Evolutionary conservation across 371 early-diverging fungal species (phyloP).

Genomic region (Cokeromyces recurvatus): DNA sequence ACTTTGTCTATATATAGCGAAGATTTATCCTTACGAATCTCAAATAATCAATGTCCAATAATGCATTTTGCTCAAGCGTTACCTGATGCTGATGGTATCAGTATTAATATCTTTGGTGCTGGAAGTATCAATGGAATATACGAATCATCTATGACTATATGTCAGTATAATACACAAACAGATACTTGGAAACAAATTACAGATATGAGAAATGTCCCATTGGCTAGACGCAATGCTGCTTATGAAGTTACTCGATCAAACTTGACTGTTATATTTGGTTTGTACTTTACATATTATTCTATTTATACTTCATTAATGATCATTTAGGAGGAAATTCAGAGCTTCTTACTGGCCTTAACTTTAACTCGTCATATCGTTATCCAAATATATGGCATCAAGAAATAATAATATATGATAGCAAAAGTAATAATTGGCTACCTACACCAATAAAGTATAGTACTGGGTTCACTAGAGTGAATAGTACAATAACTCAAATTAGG

Average conservation of each 20-base stretch:
- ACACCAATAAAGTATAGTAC: neutral
- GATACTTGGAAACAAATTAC: constrained; percentile 7
- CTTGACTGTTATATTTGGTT: constrained; percentile 14
- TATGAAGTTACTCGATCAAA: constrained; percentile 5
- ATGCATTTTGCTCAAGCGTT: constrained; percentile 21
- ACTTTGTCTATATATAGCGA: neutral
- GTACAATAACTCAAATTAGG: constrained; percentile 23
- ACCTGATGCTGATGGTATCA: constrained; percentile 6
- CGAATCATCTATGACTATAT: constrained; percentile 10
- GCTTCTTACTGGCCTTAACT: constrained; percentile 8
- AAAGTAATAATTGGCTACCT: constrained; percentile 1
- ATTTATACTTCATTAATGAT: too few relatives aligned
- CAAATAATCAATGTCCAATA: constrained; percentile 14
- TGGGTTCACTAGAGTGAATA: constrained; percentile 17
- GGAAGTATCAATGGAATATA: constrained; percentile 14
- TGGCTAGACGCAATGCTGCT: constrained; percentile 21
- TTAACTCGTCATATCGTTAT: constrained; percentile 1
- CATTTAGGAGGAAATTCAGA: constrained; percentile 21
- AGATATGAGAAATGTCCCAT: constrained; percentile 1
- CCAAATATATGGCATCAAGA: constrained; percentile 20
- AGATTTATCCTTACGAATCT: constrained; percentile 4
- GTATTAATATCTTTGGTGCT: constrained; percentile 19
- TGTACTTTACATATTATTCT: too few relatives aligned
- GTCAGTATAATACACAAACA: constrained; percentile 14
- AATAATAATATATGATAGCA: constrained; percentile 11